These are phyloP conservation scores for Rhinocladiella similis DNA, from an alignment of 2,329 filamentous ascomycete genomes.

Conservation along the genomic window DNA sequence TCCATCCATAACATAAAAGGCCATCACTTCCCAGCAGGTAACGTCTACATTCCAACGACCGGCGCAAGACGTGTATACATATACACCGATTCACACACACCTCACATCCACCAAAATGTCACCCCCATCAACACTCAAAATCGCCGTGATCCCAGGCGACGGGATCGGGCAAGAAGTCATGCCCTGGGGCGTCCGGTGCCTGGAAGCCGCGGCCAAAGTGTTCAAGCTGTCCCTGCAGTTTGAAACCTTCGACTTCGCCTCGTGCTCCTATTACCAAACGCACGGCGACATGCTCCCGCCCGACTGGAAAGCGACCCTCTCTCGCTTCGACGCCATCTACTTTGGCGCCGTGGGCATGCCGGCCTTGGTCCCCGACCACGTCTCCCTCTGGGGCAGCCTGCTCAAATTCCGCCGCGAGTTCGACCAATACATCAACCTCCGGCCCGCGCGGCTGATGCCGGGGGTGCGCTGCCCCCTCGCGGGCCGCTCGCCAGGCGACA, in stretches of 20 bases:
- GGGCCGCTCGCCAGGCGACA: slow-evolving; percentile 47
- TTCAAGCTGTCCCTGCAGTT: slow-evolving; percentile 45
- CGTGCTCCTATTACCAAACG: slow-evolving; percentile 49
- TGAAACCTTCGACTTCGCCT: slow-evolving; percentile 51
- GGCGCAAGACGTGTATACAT: too few species aligned
- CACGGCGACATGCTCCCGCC: slow-evolving; percentile 55
- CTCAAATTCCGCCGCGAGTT: slow-evolving; percentile 57
- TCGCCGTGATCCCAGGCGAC: slow-evolving; percentile 63
- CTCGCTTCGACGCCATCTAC: slow-evolving; percentile 55
- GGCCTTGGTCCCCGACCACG: slow-evolving; percentile 56
- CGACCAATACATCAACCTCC: slow-evolving; percentile 59
- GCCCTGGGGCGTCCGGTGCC: slow-evolving; percentile 42
- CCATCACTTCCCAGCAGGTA: too few species aligned
- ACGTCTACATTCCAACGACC: too few species aligned
- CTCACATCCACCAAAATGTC: not conserved
- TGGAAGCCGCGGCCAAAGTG: slow-evolving; percentile 24
- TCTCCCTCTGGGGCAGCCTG: slow-evolving; percentile 58
- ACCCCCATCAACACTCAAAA: slow-evolving; percentile 25
- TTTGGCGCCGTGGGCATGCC: slow-evolving; percentile 58
- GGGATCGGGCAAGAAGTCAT: slow-evolving; percentile 67
- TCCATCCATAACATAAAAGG: too few species aligned
- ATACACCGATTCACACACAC: too few species aligned
- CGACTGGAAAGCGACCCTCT: slow-evolving; percentile 52
- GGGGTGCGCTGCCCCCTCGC: slow-evolving; percentile 53
- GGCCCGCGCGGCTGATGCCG: slow-evolving; percentile 54